Evolutionary conservation across 1,284 basidiomycete species (phyloP), one percentile per base, ranked within the genome.

Genomic region (Puccinia sorghi): DNA sequence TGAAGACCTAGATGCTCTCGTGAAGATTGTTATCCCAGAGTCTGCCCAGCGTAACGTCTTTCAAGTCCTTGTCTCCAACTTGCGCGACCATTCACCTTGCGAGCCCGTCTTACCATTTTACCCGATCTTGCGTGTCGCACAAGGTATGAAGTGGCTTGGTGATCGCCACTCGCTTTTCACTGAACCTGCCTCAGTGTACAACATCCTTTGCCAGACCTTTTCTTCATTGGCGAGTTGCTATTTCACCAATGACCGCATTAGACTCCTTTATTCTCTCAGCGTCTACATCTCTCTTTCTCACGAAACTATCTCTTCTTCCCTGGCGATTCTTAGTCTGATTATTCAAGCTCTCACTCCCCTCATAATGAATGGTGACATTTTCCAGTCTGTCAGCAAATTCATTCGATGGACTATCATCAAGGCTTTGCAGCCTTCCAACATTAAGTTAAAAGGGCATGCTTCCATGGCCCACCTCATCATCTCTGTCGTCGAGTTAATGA

Each of bases 161-260:
- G 43, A 48, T 22, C 32, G 57, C 27, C 59, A 78, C 57, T 39
- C 66, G 22, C 46, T 78, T 52, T 71, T 71, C 54, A 46, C 43
- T 8, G 57, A 78, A 27, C 56, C 76, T 59, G 66, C 54, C 57
- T 41, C 89, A 69, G 89, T 90, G 2, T 94, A 93, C 84, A 91
- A 93, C 81, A 88, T 93, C 57, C 84, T 93, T 25, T 89, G 92
- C 76, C 88, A 89, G 73, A 86, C 96, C 11, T 89, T 96, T 81
- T 87, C 90, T 8, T 87, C 87, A 54, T 86, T 94, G 39, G 88
- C 91, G 80, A 84, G 86, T 2, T 89, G 90, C 0, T 90, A 90
- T n/a, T 87, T 97, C 57, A 88, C 96, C 80, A 93, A 93, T 83
- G 93, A 97, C 83, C 93, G 97, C 84, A 85, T 90, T 61, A 89